These are phyloP conservation scores for Byssochlamys sp. DNA, from an alignment of 2,329 filamentous ascomycete species.

Conservation along the genomic window DNA sequence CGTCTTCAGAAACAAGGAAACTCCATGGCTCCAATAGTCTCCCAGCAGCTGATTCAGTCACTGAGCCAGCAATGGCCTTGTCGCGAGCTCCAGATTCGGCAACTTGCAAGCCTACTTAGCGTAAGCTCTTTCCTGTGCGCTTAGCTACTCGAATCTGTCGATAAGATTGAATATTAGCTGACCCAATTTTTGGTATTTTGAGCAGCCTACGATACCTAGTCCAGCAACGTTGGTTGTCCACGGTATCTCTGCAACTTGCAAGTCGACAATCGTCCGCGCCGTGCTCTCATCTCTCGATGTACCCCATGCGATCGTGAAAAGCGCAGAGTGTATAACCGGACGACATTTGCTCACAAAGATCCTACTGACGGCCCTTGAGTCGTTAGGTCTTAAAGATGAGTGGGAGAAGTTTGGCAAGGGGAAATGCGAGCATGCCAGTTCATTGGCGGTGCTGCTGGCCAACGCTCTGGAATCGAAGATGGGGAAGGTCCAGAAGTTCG, in stretches of 20 bases:
- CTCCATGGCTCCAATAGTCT: constrained; percentile 17
- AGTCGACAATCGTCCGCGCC: constrained; percentile 59
- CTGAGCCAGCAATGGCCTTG: constrained; percentile 35
- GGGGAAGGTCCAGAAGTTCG: constrained; percentile 49
- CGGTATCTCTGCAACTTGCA: constrained; percentile 78
- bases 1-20: background rate
- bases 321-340: constrained; percentile 38
- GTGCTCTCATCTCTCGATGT: constrained; percentile 54
- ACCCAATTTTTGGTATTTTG: background rate
- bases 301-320: constrained; percentile 32
- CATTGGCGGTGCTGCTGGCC: constrained; percentile 62
- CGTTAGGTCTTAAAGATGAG: constrained; percentile 26
- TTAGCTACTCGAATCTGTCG: background rate
- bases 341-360: constrained; percentile 39
- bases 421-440: constrained; percentile 70
- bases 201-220: constrained; percentile 46
- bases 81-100: constrained; percentile 32
- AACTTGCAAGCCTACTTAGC: constrained; percentile 32
- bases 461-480: constrained; percentile 24
- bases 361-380: constrained; percentile 29
- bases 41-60: constrained; percentile 23
- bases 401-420: constrained; percentile 42
- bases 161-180: background rate
- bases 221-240: constrained; percentile 69
- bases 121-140: constrained; percentile 18